Percentiles rank a stretch among this genome's conserved stretches.
phyloP scores from a whole-genome alignment of 2,329 filamentous ascomycete genomes.

The Trichoderma koningiopsis region DNA sequence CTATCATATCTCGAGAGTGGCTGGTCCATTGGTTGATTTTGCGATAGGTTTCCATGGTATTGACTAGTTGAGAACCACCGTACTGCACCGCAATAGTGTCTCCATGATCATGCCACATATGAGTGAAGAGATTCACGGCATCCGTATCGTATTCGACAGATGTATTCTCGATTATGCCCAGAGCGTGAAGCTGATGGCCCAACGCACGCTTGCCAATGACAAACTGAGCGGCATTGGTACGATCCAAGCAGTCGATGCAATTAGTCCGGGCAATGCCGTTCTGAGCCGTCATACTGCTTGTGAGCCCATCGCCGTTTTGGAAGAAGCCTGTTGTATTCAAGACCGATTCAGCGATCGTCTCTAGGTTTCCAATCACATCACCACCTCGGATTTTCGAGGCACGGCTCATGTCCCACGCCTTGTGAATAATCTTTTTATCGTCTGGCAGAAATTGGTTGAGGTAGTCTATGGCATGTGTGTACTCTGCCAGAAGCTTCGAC shows the following conservation, averaged over 20 bases:
- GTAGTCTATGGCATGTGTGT: constrained; percentile 83
- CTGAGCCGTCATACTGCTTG: constrained; percentile 68
- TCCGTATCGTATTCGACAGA: constrained; percentile 92
- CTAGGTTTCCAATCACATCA: constrained; percentile 90
- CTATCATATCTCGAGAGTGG: constrained; percentile 96
- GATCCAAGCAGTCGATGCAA: constrained; percentile 95
- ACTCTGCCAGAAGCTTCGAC: constrained; percentile 86
- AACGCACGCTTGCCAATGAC: constrained; percentile 94
- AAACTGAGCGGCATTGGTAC: constrained; percentile 96
- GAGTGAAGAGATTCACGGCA: constrained; percentile 92
- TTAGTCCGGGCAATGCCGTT: constrained; percentile 94
- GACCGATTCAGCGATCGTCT: constrained; percentile 86
- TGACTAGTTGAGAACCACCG: constrained; percentile 94
- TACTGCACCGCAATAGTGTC: constrained; percentile 98
- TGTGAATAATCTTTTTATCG: constrained; percentile 85
- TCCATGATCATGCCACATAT: constrained; percentile 98
- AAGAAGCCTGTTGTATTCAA: constrained; percentile 89
- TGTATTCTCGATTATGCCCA: constrained; percentile 80
- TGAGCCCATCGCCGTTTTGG: constrained; percentile 78
- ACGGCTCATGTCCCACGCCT: constrained; percentile 97
- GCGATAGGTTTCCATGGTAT: constrained; percentile 98
- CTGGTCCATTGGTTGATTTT: constrained; percentile 99
- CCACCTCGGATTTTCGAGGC: constrained; percentile 89
- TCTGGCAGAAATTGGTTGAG: constrained; percentile 90
- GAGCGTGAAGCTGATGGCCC: constrained; percentile 85